Evolutionary conservation across 441 rosid species (phyloP).

Genomic region (Mallotus japonicus): DNA sequence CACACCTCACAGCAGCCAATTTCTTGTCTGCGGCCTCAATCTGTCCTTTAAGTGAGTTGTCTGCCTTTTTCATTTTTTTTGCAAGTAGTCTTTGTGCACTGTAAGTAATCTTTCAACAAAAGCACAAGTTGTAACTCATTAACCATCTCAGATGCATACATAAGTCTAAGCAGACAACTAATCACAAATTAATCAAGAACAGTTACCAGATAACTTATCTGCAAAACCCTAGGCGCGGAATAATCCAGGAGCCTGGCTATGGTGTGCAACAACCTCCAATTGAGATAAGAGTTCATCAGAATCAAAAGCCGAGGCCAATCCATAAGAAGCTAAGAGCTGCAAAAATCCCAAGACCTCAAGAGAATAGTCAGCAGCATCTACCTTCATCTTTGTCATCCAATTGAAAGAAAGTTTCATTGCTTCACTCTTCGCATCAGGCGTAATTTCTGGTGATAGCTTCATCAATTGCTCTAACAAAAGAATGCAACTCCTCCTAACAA

Average conservation of each 20-base stretch:
- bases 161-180: slow-evolving; percentile 3
- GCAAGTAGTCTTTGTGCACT: slow-evolving; percentile 15
- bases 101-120: slow-evolving; percentile 29
- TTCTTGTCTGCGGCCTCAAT: slow-evolving; percentile 24
- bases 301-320: slow-evolving; percentile 31
- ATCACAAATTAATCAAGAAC: background rate
- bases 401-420: slow-evolving; percentile 28
- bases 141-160: slow-evolving; percentile 30
- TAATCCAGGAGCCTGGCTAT: slow-evolving; percentile 29
- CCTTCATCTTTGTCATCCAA: slow-evolving; percentile 38
- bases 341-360: slow-evolving; percentile 39
- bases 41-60: slow-evolving; percentile 22
- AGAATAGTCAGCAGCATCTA: slow-evolving; percentile 21
- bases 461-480: slow-evolving; percentile 23
- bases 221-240: slow-evolving; percentile 32
- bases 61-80: slow-evolving; percentile 5
- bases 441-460: slow-evolving; percentile 19
- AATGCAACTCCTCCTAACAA: slow-evolving; percentile 27
- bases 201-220: slow-evolving; percentile 33
- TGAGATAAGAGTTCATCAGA: slow-evolving; percentile 29
- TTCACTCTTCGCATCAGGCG: slow-evolving; percentile 15
- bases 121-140: slow-evolving; percentile 29
- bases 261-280: slow-evolving; percentile 28
- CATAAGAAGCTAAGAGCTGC: slow-evolving; percentile 42
- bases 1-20: slow-evolving; percentile 24